A percentile compares a stretch with the other conserved stretches of the same genome.
Conservation (phyloP, 2,329 filamentous ascomycete genomes). For the Aspergillus carbonarius region DNA sequence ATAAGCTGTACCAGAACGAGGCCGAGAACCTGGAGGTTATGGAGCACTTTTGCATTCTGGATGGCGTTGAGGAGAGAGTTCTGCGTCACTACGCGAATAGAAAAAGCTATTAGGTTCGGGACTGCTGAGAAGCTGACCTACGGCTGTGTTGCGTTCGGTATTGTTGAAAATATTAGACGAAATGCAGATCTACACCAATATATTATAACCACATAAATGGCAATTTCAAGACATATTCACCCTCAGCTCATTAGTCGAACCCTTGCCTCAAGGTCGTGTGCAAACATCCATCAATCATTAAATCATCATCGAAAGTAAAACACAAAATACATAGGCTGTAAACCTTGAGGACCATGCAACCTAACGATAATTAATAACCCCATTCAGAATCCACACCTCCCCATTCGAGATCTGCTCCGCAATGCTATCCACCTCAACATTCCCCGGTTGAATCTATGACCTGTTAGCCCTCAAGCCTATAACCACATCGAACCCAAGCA, state of each 20-base stretch:
- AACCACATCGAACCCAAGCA: background rate
- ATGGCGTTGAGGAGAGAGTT: constrained; percentile 82
- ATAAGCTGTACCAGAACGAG: constrained; percentile 91
- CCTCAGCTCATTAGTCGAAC: background rate
- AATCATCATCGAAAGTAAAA: background rate
- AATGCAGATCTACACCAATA: background rate
- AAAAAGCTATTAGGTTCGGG: background rate
- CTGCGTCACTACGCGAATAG: constrained; percentile 51
- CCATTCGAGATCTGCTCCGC: constrained; percentile 80
- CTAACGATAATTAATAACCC: constrained; percentile 55
- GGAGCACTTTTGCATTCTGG: constrained; percentile 88
- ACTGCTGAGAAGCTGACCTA: background rate
- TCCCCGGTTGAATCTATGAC: constrained; percentile 64
- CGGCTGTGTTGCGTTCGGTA: background rate
- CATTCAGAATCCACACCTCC: constrained; percentile 76
- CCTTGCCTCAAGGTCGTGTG: background rate
- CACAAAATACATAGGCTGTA: background rate
- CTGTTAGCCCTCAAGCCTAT: constrained; percentile 13
- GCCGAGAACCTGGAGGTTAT: constrained; percentile 94
- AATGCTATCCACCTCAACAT: constrained; percentile 72
- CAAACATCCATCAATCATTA: background rate
- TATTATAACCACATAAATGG: background rate
- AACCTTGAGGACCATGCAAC: background rate
- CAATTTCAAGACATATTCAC: background rate
- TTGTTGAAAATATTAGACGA: background rate